These are phyloP conservation scores for Penicillium sp. DNA, from an alignment of 2,329 filamentous ascomycete species.

Conservation along the genomic window DNA sequence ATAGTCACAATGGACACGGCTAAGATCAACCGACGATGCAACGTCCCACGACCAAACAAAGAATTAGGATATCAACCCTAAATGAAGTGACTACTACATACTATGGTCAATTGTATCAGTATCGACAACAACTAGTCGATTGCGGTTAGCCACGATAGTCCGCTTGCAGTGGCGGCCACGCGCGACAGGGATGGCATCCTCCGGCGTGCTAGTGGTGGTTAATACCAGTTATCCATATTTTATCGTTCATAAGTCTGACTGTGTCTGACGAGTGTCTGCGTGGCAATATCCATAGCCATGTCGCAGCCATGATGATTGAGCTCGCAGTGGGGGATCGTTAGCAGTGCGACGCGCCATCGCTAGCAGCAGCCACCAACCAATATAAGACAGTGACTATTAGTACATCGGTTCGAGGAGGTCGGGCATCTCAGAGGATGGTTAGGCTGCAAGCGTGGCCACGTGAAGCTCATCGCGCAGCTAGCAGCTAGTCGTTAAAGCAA, in stretches of 20 bases:
- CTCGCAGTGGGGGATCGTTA: not conserved
- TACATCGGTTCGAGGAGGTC: not conserved
- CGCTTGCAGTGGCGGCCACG: constrained; percentile 10
- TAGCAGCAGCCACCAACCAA: not conserved
- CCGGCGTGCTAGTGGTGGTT: not conserved
- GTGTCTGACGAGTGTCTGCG: too few species aligned
- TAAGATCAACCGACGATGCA: too few species aligned
- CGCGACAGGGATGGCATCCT: constrained; percentile 8
- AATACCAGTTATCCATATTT: not conserved
- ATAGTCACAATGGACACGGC: too few species aligned
- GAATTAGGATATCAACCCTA: too few species aligned
- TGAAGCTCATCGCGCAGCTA: not conserved
- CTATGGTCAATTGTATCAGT: too few species aligned
- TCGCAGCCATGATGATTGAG: too few species aligned
- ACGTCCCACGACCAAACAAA: too few species aligned
- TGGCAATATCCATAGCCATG: too few species aligned
- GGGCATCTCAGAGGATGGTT: not conserved
- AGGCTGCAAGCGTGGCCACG: not conserved
- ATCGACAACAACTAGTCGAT: too few species aligned
- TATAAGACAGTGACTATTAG: not conserved
- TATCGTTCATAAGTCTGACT: not conserved
- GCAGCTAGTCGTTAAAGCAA: too few species aligned
- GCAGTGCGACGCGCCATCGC: not conserved
- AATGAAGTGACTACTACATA: too few species aligned
- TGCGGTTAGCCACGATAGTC: too few species aligned